A percentile compares a stretch with the other conserved stretches of the same genome.
Evolutionary conservation across 2,329 filamentous ascomycete genomes (phyloP).

Genomic region (Venturia aucupariae): DNA sequence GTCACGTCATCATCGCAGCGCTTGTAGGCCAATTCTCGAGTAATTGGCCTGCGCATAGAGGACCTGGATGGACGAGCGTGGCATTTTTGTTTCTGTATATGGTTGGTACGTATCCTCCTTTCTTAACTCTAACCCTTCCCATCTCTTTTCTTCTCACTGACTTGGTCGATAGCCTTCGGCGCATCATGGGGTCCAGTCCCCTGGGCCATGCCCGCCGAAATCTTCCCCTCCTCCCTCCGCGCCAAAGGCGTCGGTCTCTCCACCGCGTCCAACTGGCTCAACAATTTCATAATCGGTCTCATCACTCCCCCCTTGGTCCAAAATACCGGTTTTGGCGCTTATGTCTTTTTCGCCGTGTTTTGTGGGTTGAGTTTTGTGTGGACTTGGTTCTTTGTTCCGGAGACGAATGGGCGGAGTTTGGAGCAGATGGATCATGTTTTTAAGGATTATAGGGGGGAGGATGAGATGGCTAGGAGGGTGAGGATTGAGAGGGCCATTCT

Average conservation of each 20-base stretch:
- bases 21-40: constrained; percentile 44
- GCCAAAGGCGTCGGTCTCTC: constrained; percentile 59
- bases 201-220: constrained; percentile 45
- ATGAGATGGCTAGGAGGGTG: constrained; percentile 5
- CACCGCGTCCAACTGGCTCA: constrained; percentile 55
- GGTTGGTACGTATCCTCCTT: constrained; percentile 23
- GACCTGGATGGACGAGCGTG: constrained; percentile 47
- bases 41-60: constrained; percentile 42
- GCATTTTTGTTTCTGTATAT: constrained; percentile 55
- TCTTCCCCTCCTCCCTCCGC: constrained; percentile 52
- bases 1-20: constrained; percentile 42
- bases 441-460: constrained; percentile 20
- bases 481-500: constrained; percentile 3
- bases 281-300: constrained; percentile 57
- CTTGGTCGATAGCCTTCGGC: constrained; percentile 39
- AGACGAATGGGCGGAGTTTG: constrained; percentile 27
- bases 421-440: constrained; percentile 32
- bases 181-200: constrained; percentile 47
- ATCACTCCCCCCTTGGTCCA: constrained; percentile 56
- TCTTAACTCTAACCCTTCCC: no score
- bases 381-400: constrained; percentile 27
- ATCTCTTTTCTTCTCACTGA: not conserved
- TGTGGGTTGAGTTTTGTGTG: constrained; percentile 27
- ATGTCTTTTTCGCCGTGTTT: constrained; percentile 31
- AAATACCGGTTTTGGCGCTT: constrained; percentile 41